Percentiles rank a stretch among this genome's conserved stretches.
phyloP scores from a whole-genome alignment of 495 filamentous ascomycete species.

The Podospora didyma region DNA sequence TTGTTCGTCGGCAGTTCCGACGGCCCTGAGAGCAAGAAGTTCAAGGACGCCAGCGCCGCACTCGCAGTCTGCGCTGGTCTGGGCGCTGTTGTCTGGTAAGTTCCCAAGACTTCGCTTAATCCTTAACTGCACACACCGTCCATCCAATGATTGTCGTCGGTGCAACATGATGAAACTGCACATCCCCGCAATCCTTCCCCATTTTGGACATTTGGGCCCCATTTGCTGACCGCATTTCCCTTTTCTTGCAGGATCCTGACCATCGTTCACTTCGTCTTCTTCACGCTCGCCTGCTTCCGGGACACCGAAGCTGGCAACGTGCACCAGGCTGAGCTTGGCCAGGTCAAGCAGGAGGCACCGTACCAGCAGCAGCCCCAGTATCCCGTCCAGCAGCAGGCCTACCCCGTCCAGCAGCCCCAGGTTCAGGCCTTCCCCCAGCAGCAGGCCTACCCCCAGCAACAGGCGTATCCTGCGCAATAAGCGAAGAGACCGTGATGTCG shows the following conservation, averaged over 20 bases:
- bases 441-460: conserved; percentile 10
- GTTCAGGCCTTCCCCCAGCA: conserved; percentile 12
- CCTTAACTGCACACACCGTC: background rate
- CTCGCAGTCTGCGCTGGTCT: conserved; percentile 36
- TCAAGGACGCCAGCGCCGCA: conserved; percentile 19
- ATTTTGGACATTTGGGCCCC: background rate
- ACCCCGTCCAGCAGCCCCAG: background rate
- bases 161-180: background rate
- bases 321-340: conserved; percentile 30
- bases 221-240: background rate
- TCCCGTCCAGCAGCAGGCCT: conserved; percentile 8
- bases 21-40: background rate
- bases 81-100: conserved; percentile 37
- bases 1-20: background rate
- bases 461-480: background rate
- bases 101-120: background rate
- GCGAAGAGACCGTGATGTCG: too few relatives aligned
- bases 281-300: conserved; percentile 26
- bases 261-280: conserved; percentile 34
- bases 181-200: background rate
- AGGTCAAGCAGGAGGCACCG: conserved; percentile 17
- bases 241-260: conserved; percentile 25
- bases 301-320: conserved; percentile 5
- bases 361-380: conserved; percentile 9
- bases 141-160: background rate